Evolutionary conservation across 2,329 filamentous ascomycete genomes (phyloP), one percentile per base, ranked within the genome.

Genomic region (Aspergillus phoenicis): DNA sequence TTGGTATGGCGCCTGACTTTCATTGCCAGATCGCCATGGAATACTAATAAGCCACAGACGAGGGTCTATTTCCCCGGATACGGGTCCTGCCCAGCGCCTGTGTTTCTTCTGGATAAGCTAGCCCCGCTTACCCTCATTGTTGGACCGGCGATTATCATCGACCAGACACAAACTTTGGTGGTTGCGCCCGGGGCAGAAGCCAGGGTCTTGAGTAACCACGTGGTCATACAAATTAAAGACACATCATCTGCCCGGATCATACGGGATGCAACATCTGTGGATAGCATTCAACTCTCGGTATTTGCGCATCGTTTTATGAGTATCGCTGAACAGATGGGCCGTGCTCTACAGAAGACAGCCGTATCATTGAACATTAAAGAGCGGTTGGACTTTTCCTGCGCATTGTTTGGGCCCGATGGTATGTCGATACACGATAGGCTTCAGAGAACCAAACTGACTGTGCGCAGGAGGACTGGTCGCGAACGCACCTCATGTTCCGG

Each of bases 221-320:
- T 81, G 28, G 67, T 81, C 20, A 68, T 81, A 22, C 74, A 81
- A 22, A 61, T 75, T 28, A 61, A 48, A 3, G 11, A 15, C 8
- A 30, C 8, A 33, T 51, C 47, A 11, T 22, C 41, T 3, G 8
- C 1, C 24, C 24, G 8, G 17, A 30, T 49, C 45, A 28, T 49
- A 8, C 24, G 26, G 24, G 45, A 49, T 28, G 8, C 24, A 3
- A 49, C 10, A 28, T 84, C 87, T 59, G 87, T 91, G 0, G 89
- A 93, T 71, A 90, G 90, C 0, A 90, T 93, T 66, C 24, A n/a
- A n/a, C 82, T 94, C 2, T 89, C 87, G 70, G 90, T 94, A 60
- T 93, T 94, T 66, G 89, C 88, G 0, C 90, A 93, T 72, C 84
- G 91, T 7, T 94, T 94, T 76, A 94, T 93, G 90, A 88, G 89